phyloP scores from a whole-genome alignment of 1,139 yeast genomes.

The Meyerozyma guilliermondii region DNA sequence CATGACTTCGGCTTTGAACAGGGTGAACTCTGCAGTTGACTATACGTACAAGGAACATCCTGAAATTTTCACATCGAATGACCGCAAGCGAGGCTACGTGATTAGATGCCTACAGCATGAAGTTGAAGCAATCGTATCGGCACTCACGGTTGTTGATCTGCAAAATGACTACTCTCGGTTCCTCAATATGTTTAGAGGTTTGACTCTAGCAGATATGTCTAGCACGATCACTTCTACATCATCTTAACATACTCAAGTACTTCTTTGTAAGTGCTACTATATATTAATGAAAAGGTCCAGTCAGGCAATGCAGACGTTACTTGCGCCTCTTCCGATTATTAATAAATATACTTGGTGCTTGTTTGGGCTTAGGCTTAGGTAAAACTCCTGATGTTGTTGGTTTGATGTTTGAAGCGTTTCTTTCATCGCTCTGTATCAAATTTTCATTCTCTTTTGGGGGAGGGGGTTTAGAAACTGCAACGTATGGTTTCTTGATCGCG shows the following conservation, averaged over 20 bases:
- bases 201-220: neutral
- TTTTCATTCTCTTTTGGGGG: neutral
- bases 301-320: neutral
- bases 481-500: neutral
- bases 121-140: neutral
- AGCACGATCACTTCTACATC: neutral
- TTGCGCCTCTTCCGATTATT: constrained; percentile 8
- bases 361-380: constrained; percentile 3
- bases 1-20: neutral
- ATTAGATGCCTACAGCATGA: neutral
- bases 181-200: neutral
- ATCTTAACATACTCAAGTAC: neutral
- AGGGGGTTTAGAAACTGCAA: neutral
- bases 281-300: too few relatives aligned
- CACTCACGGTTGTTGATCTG: neutral
- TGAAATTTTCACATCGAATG: neutral
- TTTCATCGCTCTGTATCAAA: neutral
- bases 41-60: neutral
- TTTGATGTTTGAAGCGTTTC: neutral
- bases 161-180: neutral
- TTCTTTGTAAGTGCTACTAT: too few relatives aligned
- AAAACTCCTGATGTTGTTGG: neutral
- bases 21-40: neutral
- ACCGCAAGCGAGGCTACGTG: neutral
- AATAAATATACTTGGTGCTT: constrained; percentile 13